Conservation (phyloP, 2,329 filamentous ascomycete genomes). For the Sporothrix inflata region DNA sequence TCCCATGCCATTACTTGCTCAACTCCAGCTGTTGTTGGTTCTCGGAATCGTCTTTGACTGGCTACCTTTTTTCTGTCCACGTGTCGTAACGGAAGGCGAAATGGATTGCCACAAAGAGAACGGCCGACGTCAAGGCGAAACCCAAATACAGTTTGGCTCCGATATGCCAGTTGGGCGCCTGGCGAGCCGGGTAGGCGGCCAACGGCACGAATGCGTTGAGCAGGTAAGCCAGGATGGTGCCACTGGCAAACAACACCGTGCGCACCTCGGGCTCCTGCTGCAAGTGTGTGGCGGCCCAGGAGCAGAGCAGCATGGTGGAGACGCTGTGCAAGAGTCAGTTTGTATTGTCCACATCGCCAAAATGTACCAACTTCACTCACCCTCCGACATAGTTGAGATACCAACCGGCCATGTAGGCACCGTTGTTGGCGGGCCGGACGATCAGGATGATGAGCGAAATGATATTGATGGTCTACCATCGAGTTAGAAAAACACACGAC, state of each 20-base stretch:
- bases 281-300: conserved; percentile 25
- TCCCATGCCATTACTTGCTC: background rate
- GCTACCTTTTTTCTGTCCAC: background rate
- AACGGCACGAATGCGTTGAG: conserved; percentile 25
- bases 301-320: conserved; percentile 27
- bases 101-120: conserved; percentile 24
- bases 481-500: background rate
- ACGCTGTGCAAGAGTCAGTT: background rate
- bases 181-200: conserved; percentile 22
- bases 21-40: background rate
- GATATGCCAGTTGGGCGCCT: conserved; percentile 28
- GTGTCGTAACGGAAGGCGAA: conserved; percentile 20
- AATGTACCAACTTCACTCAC: background rate
- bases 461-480: conserved; percentile 20
- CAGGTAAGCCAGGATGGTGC: conserved; percentile 25
- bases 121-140: background rate
- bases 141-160: conserved; percentile 29
- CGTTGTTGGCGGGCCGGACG: conserved; percentile 13
- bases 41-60: background rate
- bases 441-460: conserved; percentile 26
- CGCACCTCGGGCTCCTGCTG: conserved; percentile 26
- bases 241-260: conserved; percentile 28
- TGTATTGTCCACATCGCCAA: too few relatives aligned
- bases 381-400: conserved; percentile 29
- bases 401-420: conserved; percentile 28